Evolutionary conservation across 2,329 filamentous ascomycete species (phyloP), one percentile per base, ranked within the genome.

Genomic region (Cercospora beticola): DNA sequence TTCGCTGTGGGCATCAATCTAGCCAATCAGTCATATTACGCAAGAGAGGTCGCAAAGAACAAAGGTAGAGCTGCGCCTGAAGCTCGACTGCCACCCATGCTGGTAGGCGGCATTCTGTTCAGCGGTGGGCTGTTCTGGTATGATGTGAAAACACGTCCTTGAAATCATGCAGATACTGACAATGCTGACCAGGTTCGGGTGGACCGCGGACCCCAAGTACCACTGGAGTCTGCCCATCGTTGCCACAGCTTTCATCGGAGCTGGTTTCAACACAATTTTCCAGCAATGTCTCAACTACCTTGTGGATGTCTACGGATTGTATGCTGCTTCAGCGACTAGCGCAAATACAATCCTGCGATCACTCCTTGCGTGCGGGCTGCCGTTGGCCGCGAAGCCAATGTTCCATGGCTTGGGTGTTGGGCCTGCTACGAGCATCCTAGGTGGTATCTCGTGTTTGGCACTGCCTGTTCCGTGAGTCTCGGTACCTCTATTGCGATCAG

Each of bases 331-430:
- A 12, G 83, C 83, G 8, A 81, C 84, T 30, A 81, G 83, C 9
- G 83, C 82, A 30, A 85, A 86, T 68, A 84, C 83, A 1, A 82
- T 85, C 70, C 76, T 85, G 43, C 81, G 84, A 33, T 80, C 78
- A 40, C 67, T 83, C 7, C 71, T 84, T 66, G 83, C 81, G 3
- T 78, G 73, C 31, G 23, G 81, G 78, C 78, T 79, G 4, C 78
- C 78, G 1, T 64, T 79, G 28, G 76, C 75, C 5, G 77, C 79
- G 5, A 74, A 75, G 56, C 82, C 82, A 0, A 82, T 83, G 81
- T 81, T 82, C 57, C 65, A 70, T 12, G 74, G 74, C 23, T 68
- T 84, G 43, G 82, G 82, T 0, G 76, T 83, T 23, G 82, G 82
- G 5, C 80, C 81, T 6, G 80, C 80, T 14, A 77, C 79, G 60